Percentiles rank a stretch among this genome's conserved stretches.
Conservation (phyloP, 1,284 basidiomycete genomes). For the Apiotrichum gracile region DNA sequence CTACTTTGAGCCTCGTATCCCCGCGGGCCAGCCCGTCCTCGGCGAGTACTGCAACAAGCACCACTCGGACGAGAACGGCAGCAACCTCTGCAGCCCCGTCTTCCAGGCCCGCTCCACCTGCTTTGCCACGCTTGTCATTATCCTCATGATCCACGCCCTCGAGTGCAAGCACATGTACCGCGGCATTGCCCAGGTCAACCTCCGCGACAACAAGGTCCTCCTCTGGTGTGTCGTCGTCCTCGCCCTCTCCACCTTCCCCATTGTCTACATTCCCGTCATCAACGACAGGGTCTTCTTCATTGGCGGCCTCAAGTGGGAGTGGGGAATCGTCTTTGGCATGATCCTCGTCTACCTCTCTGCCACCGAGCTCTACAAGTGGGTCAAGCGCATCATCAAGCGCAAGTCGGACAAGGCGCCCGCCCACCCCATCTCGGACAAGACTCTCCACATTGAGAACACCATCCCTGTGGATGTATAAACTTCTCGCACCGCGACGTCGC, state of each 20-base stretch:
- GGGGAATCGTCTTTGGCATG: constrained; percentile 47
- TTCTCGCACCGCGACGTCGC: neutral
- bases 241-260: constrained; percentile 39
- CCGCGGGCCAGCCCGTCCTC: neutral
- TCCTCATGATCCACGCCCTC: constrained; percentile 47
- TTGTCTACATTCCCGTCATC: constrained; percentile 47
- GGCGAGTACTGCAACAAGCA: constrained; percentile 51
- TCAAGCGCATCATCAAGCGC: constrained; percentile 27
- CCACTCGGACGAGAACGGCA: constrained; percentile 5
- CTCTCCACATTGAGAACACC: constrained; percentile 36
- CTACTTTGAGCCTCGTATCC: constrained; percentile 42
- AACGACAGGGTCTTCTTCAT: constrained; percentile 45
- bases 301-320: constrained; percentile 42
- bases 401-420: constrained; percentile 5
- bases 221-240: constrained; percentile 50
- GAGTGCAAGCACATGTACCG: constrained; percentile 47
- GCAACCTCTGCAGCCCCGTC: constrained; percentile 39
- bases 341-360: constrained; percentile 39
- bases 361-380: constrained; percentile 39
- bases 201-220: constrained; percentile 54
- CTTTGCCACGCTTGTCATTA: constrained; percentile 55
- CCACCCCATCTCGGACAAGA: constrained; percentile 32
- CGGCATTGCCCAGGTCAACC: constrained; percentile 51
- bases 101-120: constrained; percentile 56
- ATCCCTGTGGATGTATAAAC: constrained; percentile 9